Percentiles rank a stretch among this genome's conserved stretches.
Conservation (phyloP, 352 stramenopile species). For the Plasmopara muralis region DNA sequence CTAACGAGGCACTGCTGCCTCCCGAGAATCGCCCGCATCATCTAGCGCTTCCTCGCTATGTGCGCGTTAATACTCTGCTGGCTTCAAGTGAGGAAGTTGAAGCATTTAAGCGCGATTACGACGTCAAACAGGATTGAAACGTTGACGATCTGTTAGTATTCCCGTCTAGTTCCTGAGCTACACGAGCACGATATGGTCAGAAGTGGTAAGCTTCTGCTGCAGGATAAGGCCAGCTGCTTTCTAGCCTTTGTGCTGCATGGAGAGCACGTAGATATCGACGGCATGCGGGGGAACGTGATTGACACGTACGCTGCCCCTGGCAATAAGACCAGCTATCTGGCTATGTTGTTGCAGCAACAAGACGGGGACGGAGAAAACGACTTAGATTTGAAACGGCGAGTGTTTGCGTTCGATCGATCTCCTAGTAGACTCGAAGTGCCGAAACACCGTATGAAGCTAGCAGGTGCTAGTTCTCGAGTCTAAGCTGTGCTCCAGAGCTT, state of each 20-base stretch:
- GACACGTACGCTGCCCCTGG: slow-evolving; percentile 96
- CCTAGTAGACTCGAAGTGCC: slow-evolving; percentile 86
- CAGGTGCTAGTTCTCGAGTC: slow-evolving; percentile 67
- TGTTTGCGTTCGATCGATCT: slow-evolving; percentile 94
- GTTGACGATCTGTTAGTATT: slow-evolving; percentile 90
- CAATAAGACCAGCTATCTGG: no score
- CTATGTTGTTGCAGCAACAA: slow-evolving; percentile 81
- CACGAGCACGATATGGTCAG: slow-evolving; percentile 78
- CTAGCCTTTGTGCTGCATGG: slow-evolving; percentile 90
- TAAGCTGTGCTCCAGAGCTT: slow-evolving; percentile 90
- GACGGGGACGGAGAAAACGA: slow-evolving; percentile 28
- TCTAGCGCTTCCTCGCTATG: slow-evolving; percentile 78
- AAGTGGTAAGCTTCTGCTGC: slow-evolving; percentile 86
- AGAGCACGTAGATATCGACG: slow-evolving; percentile 39
- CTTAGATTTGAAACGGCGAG: slow-evolving; percentile 45
- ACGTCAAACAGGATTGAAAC: slow-evolving; percentile 72
- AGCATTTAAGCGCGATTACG: slow-evolving; percentile 42
- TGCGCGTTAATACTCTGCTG: slow-evolving; percentile 91
- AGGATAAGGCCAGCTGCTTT: slow-evolving; percentile 98
- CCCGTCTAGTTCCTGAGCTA: slow-evolving; percentile 76
- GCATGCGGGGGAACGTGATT: slow-evolving; percentile 80
- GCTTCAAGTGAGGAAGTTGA: slow-evolving; percentile 37
- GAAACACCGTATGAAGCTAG: slow-evolving; percentile 77
- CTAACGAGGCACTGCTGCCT: slow-evolving; percentile 73
- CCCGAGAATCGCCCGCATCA: slow-evolving; percentile 71